phyloP scores from a whole-genome alignment of 2,329 filamentous ascomycete genomes.

The Diaporthe sp. region DNA sequence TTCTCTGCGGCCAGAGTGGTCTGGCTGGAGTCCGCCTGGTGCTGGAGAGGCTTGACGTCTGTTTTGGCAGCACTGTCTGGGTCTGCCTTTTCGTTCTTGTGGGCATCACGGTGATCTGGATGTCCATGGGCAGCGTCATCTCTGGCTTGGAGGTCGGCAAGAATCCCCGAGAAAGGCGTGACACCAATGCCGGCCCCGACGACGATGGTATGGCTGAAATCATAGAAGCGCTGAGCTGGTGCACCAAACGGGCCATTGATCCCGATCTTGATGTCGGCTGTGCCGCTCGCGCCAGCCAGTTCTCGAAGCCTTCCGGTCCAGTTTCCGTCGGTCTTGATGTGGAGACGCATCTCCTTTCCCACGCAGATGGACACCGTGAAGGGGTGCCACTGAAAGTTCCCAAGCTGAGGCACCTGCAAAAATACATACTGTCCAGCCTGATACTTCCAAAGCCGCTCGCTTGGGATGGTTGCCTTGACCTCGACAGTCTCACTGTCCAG shows the following conservation, averaged over 20 bases:
- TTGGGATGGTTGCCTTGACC: constrained; percentile 59
- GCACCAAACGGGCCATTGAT: constrained; percentile 69
- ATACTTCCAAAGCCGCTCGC: constrained; percentile 61
- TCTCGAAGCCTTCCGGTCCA: constrained; percentile 61
- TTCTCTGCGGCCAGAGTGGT: neutral
- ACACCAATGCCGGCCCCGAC: constrained; percentile 68
- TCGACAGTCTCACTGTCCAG: constrained; percentile 64
- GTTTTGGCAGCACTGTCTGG: neutral
- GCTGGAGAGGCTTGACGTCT: neutral
- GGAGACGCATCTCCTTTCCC: constrained; percentile 62
- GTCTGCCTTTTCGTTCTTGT: neutral
- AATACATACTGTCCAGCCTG: constrained; percentile 68
- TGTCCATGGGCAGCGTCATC: constrained; percentile 3
- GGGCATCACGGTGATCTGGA: neutral
- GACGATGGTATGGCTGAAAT: constrained; percentile 66
- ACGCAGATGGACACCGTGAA: constrained; percentile 68
- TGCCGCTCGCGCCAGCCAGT: neutral
- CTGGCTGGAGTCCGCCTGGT: neutral
- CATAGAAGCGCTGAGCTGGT: constrained; percentile 67
- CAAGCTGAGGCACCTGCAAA: constrained; percentile 63
- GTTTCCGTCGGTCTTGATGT: constrained; percentile 69
- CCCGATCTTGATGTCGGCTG: constrained; percentile 50
- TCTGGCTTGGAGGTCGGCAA: constrained; percentile 43
- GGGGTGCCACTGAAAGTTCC: constrained; percentile 68
- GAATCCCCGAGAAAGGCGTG: constrained; percentile 66